Conservation (phyloP, 192 early-diverging fungal species). For the Coemansia sp. region DNA sequence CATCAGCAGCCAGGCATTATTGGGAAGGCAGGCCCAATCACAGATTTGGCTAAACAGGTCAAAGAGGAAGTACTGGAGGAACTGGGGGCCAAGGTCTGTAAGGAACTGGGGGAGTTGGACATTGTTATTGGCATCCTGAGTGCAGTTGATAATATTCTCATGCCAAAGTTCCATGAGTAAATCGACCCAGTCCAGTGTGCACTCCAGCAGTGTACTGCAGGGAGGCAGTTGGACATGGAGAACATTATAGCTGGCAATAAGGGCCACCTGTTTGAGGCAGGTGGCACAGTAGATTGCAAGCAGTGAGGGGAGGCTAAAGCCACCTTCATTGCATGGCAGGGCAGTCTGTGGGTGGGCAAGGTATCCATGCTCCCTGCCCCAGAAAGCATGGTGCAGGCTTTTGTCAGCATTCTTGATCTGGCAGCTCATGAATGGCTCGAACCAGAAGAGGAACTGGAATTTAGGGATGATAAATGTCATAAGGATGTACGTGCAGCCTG, state of each 20-base stretch:
- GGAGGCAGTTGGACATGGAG: neutral
- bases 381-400: neutral
- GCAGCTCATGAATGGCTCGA: conserved; percentile 5
- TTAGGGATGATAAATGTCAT: neutral
- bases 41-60: neutral
- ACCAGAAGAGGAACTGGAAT: conserved; percentile 1
- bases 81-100: too few species aligned
- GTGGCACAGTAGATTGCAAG: conserved; percentile 1
- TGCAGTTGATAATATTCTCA: too few species aligned
- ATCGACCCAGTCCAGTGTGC: neutral
- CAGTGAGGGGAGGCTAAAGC: conserved; percentile 2
- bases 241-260: neutral
- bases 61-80: neutral
- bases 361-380: neutral
- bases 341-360: neutral
- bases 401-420: neutral
- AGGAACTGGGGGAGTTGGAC: too few species aligned
- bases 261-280: conserved; percentile 3
- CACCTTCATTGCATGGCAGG: neutral
- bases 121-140: too few species aligned
- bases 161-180: neutral
- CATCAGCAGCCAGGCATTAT: neutral
- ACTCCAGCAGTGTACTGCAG: neutral
- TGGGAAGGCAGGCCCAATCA: neutral
- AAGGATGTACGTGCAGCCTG: neutral